Percentiles rank a stretch among this genome's conserved stretches.
Conservation (phyloP, 352 stramenopile species). For the Phytophthora sansomeana region DNA sequence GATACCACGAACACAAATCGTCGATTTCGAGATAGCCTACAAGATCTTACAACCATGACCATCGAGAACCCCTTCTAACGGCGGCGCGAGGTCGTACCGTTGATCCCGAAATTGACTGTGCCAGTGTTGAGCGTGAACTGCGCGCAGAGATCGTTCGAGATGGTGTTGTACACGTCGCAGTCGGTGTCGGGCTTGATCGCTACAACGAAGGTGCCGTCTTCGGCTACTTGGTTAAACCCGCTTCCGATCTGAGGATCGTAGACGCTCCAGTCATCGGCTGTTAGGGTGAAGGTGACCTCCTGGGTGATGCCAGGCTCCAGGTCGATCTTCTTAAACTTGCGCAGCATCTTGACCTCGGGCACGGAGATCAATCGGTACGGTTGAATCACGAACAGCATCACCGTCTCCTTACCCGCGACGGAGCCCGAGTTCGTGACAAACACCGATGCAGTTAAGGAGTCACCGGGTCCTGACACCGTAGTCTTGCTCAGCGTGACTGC, state of each 20-base stretch:
- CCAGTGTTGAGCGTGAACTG: slow-evolving; percentile 53
- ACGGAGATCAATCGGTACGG: slow-evolving; percentile 66
- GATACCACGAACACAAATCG: not conserved
- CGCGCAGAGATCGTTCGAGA: slow-evolving; percentile 51
- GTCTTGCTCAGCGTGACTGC: slow-evolving; percentile 51
- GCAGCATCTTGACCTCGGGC: slow-evolving; percentile 84
- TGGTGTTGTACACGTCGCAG: slow-evolving; percentile 70
- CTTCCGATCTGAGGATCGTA: slow-evolving; percentile 68
- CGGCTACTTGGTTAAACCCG: slow-evolving; percentile 67
- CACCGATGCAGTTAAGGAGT: slow-evolving; percentile 53
- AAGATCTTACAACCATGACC: not conserved
- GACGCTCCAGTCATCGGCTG: slow-evolving; percentile 65
- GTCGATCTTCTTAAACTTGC: slow-evolving; percentile 80
- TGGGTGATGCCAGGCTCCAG: slow-evolving; percentile 51
- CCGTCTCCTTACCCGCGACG: slow-evolving; percentile 66
- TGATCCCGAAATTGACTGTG: slow-evolving; percentile 37
- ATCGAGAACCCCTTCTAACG: slow-evolving; percentile 6
- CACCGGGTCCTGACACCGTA: slow-evolving; percentile 31
- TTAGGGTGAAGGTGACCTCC: slow-evolving; percentile 55
- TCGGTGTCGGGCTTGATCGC: slow-evolving; percentile 75
- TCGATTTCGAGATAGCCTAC: not conserved
- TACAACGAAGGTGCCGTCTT: slow-evolving; percentile 75
- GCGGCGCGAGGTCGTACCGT: slow-evolving; percentile 28
- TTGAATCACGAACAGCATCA: slow-evolving; percentile 84
- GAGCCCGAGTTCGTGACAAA: slow-evolving; percentile 78